Evolutionary conservation across 331 rosid species (phyloP).

Genomic region (Quercus lobata): DNA sequence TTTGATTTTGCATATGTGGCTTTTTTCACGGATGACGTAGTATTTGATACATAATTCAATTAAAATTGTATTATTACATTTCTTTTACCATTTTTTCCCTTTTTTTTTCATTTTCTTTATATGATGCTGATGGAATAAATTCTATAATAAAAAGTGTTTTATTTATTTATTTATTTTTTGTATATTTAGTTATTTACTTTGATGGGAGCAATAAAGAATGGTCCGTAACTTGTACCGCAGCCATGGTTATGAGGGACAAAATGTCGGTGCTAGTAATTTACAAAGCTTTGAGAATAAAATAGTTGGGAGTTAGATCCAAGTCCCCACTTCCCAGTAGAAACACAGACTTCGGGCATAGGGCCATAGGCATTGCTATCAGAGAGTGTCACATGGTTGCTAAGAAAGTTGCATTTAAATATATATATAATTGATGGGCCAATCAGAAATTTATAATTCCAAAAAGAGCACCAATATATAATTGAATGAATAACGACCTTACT

Average conservation of each 20-base stretch:
- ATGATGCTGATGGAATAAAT: no score
- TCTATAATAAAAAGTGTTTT: background rate
- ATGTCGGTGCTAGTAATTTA: slow-evolving; percentile 5
- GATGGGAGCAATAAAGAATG: background rate
- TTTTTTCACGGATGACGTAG: no score
- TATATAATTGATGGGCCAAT: no score
- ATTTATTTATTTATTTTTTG: background rate
- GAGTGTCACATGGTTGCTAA: background rate
- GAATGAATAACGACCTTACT: no score
- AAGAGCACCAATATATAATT: no score
- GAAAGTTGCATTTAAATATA: no score
- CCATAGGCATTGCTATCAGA: background rate
- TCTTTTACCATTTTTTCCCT: background rate
- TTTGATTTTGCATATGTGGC: no score
- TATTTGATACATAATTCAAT: no score
- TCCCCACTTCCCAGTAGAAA: background rate
- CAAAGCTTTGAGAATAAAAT: background rate
- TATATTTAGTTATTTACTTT: background rate
- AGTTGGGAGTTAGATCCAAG: background rate
- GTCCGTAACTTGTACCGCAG: background rate
- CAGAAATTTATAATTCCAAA: no score
- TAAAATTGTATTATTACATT: no score
- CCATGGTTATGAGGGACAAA: background rate
- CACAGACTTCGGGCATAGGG: background rate
- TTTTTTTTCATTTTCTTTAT: background rate